Evolutionary conservation across 2,329 filamentous ascomycete genomes (phyloP).

Genomic region (Fusarium veterinarium): DNA sequence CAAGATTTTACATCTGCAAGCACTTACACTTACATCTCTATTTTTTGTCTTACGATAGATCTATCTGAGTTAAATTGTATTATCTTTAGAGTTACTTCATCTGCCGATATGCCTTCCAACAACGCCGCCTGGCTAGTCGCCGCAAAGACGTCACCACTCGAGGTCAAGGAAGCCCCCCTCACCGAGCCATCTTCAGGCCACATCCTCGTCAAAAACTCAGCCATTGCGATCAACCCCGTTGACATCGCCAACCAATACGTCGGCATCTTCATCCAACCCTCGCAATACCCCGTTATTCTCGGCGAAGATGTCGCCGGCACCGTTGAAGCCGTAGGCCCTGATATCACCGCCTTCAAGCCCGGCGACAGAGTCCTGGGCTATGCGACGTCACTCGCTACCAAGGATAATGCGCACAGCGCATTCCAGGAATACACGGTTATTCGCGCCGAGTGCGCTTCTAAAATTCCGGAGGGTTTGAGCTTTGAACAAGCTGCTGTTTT

Average conservation of each 20-base stretch:
- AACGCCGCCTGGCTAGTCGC: constrained; percentile 18
- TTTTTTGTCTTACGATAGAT: not conserved
- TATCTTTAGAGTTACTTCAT: accelerated
- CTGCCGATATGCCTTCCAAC: constrained; percentile 19
- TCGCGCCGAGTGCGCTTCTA: constrained; percentile 17
- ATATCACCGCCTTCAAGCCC: constrained; percentile 32
- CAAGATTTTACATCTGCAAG: not conserved
- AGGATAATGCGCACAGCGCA: constrained; percentile 35
- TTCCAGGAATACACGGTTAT: constrained; percentile 36
- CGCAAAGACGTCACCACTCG: constrained; percentile 27
- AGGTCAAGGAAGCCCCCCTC: constrained; percentile 29
- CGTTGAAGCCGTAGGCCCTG: constrained; percentile 47
- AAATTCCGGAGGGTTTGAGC: constrained; percentile 32
- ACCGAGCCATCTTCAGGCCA: not conserved
- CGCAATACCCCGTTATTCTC: constrained; percentile 39
- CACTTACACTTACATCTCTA: not conserved
- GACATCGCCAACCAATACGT: constrained; percentile 42
- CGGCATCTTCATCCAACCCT: not conserved
- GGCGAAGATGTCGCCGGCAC: constrained; percentile 50
- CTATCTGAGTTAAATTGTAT: not conserved
- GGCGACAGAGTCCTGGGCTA: constrained; percentile 41
- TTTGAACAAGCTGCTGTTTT: constrained; percentile 40
- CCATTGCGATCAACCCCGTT: constrained; percentile 49
- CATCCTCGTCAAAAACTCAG: constrained; percentile 46
- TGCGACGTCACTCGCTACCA: constrained; percentile 47